These are phyloP conservation scores for Ganoderma meredithae DNA, from an alignment of 1,284 basidiomycete genomes.

Conservation along the genomic window DNA sequence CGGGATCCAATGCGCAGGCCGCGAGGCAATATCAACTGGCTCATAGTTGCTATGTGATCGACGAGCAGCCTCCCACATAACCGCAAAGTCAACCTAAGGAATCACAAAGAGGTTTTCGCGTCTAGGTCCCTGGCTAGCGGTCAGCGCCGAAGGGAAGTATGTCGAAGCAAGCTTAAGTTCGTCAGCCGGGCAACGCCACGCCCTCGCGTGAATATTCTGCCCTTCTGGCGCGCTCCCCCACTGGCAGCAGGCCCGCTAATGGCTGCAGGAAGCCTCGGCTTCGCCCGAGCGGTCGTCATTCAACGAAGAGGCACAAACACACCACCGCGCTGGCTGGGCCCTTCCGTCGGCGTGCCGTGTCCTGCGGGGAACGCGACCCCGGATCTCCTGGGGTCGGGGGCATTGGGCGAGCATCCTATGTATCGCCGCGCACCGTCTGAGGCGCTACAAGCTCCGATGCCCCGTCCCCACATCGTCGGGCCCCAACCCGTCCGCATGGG, in stretches of 20 bases:
- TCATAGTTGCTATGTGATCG: no score
- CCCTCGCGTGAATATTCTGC: not conserved
- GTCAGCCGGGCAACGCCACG: no score
- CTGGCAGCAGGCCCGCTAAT: no score
- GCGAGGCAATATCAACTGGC: no score
- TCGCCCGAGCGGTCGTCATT: conserved; percentile 62
- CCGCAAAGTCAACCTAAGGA: no score
- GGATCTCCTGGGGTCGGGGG: not conserved
- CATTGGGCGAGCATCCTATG: not conserved
- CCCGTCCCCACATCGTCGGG: not conserved
- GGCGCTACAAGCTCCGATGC: not conserved
- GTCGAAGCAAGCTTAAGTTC: no score
- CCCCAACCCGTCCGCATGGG: not conserved
- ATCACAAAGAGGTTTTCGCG: no score
- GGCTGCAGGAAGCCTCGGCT: conserved; percentile 56
- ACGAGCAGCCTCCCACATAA: no score
- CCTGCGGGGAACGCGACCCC: not conserved
- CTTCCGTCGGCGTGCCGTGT: conserved; percentile 15
- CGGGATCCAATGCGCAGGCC: no score
- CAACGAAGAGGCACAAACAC: conserved; percentile 46
- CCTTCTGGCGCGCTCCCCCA: not conserved
- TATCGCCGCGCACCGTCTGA: not conserved
- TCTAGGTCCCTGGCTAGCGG: no score
- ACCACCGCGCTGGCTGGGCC: conserved; percentile 44
- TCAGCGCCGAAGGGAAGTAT: no score